These are phyloP conservation scores for Boletus bicolor DNA, from an alignment of 768 basidiomycete species.

Conservation along the genomic window DNA sequence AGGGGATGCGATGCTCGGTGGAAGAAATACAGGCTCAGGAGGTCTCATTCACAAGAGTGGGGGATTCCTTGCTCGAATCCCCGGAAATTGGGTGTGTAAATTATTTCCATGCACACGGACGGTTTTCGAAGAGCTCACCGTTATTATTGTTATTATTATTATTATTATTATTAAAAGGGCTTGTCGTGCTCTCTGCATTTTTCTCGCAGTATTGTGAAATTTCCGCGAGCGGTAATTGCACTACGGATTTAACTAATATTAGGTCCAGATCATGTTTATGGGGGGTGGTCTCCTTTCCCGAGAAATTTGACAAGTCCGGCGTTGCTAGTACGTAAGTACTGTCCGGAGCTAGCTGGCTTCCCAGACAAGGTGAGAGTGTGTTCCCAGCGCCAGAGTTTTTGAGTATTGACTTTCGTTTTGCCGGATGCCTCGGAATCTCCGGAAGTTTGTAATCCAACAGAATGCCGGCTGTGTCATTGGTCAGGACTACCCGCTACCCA, in stretches of 20 bases:
- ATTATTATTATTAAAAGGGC: constrained; percentile 1
- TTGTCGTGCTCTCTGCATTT: constrained; percentile 16
- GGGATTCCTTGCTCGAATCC: constrained; percentile 16
- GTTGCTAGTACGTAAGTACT: constrained; percentile 24
- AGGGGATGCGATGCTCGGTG: constrained; percentile 20
- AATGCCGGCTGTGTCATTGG: constrained; percentile 7
- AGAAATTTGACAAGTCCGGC: constrained; percentile 19
- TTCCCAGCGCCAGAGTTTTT: constrained; percentile 13
- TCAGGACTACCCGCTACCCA: constrained; percentile 8
- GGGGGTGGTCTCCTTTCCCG: constrained; percentile 17
- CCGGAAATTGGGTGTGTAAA: constrained; percentile 25
- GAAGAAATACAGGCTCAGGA: constrained; percentile 2
- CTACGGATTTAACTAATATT: constrained; percentile 26
- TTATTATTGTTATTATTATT: neutral
- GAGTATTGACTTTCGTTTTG: constrained; percentile 21
- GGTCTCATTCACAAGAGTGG: constrained; percentile 6
- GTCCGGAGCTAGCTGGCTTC: constrained; percentile 13
- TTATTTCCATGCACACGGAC: constrained; percentile 11
- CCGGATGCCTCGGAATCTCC: neutral
- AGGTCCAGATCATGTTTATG: constrained; percentile 23
- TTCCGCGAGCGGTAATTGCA: constrained; percentile 30
- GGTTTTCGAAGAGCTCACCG: neutral
- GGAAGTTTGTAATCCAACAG: constrained; percentile 2
- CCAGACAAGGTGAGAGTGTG: constrained; percentile 25
- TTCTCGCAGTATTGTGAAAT: constrained; percentile 29